These are phyloP conservation scores for Acer yangbiense DNA, from an alignment of 345 rosid genomes.

Conservation along the genomic window DNA sequence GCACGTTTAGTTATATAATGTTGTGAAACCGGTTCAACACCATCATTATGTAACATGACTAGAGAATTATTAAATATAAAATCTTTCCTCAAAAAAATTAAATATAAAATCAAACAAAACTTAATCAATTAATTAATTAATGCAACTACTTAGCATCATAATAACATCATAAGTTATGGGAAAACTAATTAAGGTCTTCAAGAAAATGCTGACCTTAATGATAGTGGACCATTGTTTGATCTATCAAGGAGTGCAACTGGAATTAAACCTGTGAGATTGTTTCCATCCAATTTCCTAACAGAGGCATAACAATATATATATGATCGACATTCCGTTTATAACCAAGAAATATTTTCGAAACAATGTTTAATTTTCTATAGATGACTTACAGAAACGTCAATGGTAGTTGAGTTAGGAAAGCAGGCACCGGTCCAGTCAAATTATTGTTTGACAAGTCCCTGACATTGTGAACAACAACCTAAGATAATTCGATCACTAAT, in stretches of 20 bases:
- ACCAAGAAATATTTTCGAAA: conserved; percentile 13
- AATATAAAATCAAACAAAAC: neutral
- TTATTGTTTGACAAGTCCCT: conserved; percentile 36
- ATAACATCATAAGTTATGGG: neutral
- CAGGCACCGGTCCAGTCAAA: conserved; percentile 25
- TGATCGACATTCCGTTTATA: neutral
- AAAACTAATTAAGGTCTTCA: neutral
- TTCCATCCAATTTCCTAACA: conserved; percentile 29
- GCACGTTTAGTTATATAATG: too few relatives aligned
- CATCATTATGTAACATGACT: too few relatives aligned
- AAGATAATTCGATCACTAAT: neutral
- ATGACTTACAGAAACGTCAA: conserved; percentile 30
- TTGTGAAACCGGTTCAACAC: too few relatives aligned
- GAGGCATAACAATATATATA: neutral
- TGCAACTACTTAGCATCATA: neutral
- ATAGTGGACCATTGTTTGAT: conserved; percentile 21
- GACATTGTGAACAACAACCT: neutral
- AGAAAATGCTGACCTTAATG: conserved; percentile 16
- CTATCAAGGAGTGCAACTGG: conserved; percentile 24
- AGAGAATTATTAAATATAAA: too few relatives aligned
- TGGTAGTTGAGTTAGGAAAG: conserved; percentile 25
- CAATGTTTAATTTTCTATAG: neutral
- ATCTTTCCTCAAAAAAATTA: too few relatives aligned
- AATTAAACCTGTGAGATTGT: conserved; percentile 27
- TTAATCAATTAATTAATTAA: neutral